phyloP scores from a whole-genome alignment of 257 asterid genomes.

The Lycium barbarum region DNA sequence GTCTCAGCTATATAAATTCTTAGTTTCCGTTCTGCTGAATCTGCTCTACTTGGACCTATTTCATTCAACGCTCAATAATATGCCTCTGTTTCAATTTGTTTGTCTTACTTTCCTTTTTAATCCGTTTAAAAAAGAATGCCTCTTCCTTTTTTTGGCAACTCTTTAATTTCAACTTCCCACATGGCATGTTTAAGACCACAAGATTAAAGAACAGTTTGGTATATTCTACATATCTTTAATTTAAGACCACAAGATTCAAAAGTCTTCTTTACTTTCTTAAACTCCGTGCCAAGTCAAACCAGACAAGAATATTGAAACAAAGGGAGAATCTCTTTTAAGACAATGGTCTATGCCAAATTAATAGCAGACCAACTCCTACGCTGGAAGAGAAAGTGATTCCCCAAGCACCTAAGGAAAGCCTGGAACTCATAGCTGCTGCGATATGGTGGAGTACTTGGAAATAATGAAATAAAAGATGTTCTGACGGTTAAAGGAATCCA shows the following conservation, averaged over 20 bases:
- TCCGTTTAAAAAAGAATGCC: too few species aligned
- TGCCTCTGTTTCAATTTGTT: too few species aligned
- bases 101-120: too few species aligned
- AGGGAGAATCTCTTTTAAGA: not conserved
- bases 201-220: too few species aligned
- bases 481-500: not conserved
- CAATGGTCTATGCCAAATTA: conserved; percentile 14
- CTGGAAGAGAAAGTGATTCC: conserved; percentile 3
- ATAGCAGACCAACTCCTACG: not conserved
- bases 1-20: not conserved
- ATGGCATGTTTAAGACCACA: too few species aligned
- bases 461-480: not conserved
- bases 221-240: too few species aligned
- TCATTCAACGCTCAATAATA: conserved; percentile 16
- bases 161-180: too few species aligned
- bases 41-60: not conserved
- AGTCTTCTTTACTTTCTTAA: too few species aligned
- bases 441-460: not conserved
- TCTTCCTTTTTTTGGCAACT: too few species aligned
- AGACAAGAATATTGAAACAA: too few species aligned
- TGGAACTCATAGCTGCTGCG: not conserved
- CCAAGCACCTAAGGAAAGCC: conserved; percentile 12
- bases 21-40: not conserved
- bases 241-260: too few species aligned
- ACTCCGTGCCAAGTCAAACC: too few species aligned